Base-by-base conservation (phyloP, 495 filamentous ascomycete genomes). In the Penicillium lagena region DNA sequence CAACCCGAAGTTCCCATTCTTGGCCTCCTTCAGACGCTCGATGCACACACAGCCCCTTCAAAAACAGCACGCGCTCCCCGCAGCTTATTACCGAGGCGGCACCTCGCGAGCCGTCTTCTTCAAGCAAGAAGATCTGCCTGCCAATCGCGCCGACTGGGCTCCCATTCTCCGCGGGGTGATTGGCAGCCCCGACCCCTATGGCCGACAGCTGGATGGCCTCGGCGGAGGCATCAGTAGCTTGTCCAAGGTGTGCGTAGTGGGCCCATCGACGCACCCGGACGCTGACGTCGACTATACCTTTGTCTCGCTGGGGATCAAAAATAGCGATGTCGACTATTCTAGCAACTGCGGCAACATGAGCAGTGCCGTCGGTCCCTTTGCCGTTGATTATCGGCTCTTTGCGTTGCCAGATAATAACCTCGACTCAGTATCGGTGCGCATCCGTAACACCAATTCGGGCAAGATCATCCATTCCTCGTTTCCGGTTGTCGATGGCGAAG, bases 331-430 rank as follows among this genome's bases (percentile, higher is more conserved):
- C 2, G 84, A 89, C 57, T 75, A 78, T 46, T 78, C 77, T 1
- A 79, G 82, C 10, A 89, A 87, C 54, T 89, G 85, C 50, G 85
- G 85, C 7, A 89, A 88, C 49, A 86, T 89, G 82, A 76, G 64
- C 0, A 70, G 73, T 22, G 76, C 81, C 0, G 75, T 90, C 39
- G 85, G 86, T 0, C 82, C 85, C 0, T 82, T 75, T 49, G 78
- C 80, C 1, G 65, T 81, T 13, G 79, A 87, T 46, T 51, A 68
- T 27, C 67, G 76, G 27, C 28, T 86, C 9, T 56, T 78, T 5
- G 22, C 45, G 1, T 7, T 39, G 15, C 9, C 30, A 9, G 12
- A 40, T 7, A 10, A 39, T 7, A 38, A 17, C 31, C n/a, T 12
- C 32, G 37, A 42, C 10, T 34, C 38, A 2, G 58, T 48, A 10